phyloP scores from a whole-genome alignment of 495 filamentous ascomycete genomes.

The Tuber indicum region DNA sequence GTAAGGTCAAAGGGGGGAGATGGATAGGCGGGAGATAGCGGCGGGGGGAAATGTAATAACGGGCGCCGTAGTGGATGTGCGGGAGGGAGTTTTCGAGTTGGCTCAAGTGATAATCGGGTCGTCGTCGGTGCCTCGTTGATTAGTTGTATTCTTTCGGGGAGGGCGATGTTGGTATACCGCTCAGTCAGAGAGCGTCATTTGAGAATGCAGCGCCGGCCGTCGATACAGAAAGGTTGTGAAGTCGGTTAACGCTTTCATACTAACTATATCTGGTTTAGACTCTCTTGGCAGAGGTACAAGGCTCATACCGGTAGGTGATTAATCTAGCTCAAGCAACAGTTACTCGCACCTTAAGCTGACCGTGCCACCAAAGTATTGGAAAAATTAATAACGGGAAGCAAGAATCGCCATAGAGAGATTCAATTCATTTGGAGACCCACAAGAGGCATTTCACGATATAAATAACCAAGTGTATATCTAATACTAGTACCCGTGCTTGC shows the following conservation, averaged over 20 bases:
- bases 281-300: constrained; percentile 20
- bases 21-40: background rate
- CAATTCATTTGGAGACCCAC: background rate
- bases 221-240: constrained; percentile 29
- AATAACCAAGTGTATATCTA: background rate
- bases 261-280: constrained; percentile 30
- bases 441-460: background rate
- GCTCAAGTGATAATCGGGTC: background rate
- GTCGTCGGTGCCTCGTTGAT: background rate
- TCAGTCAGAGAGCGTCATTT: constrained; percentile 1
- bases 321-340: background rate
- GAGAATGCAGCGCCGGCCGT: constrained; percentile 24
- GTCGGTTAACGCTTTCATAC: constrained; percentile 27
- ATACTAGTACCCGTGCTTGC: background rate
- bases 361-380: background rate
- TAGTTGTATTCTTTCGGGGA: background rate
- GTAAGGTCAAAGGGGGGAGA: background rate
- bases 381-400: background rate
- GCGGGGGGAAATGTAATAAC: background rate
- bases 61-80: background rate
- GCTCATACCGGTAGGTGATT: background rate
- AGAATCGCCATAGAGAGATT: background rate
- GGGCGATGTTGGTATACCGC: background rate
- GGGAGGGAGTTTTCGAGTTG: background rate
- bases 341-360: background rate